A percentile compares a stretch with the other conserved stretches of the same genome.
Evolutionary conservation across 2,329 filamentous ascomycete genomes (phyloP).

Genomic region (Ophiostoma tasmaniense): DNA sequence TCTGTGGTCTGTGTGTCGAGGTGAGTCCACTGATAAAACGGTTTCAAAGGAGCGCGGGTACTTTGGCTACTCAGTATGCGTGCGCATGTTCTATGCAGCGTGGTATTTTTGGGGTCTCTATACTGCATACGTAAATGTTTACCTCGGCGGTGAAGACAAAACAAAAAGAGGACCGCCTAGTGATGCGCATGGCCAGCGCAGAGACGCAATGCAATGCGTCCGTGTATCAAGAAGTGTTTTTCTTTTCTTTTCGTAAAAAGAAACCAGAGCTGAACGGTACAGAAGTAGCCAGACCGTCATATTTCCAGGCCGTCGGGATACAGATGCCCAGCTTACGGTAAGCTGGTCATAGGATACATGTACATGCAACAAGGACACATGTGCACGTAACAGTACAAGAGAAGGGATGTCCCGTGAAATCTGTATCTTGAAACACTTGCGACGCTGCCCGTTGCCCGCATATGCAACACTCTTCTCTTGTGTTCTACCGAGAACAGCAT

Average conservation of each 20-base stretch:
- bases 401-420: background rate
- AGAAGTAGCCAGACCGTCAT: background rate
- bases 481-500: background rate
- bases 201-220: slow-evolving; percentile 6
- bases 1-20: background rate
- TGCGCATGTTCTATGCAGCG: background rate
- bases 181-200: slow-evolving; percentile 6
- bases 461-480: background rate
- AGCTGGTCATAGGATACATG: background rate
- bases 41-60: too few relatives aligned
- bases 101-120: background rate
- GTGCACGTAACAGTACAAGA: background rate
- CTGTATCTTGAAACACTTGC: background rate
- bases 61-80: too few relatives aligned
- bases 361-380: background rate
- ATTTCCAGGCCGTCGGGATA: background rate
- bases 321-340: background rate
- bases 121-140: background rate
- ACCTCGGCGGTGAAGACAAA: background rate
- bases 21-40: background rate
- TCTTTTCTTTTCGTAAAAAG: too few relatives aligned
- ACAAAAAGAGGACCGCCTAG: background rate
- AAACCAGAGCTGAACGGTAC: too few relatives aligned
- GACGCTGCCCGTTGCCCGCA: background rate
- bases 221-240: background rate